These are phyloP conservation scores for Craspedostauros australis DNA, from an alignment of 108 stramenopile species.

Conservation along the genomic window DNA sequence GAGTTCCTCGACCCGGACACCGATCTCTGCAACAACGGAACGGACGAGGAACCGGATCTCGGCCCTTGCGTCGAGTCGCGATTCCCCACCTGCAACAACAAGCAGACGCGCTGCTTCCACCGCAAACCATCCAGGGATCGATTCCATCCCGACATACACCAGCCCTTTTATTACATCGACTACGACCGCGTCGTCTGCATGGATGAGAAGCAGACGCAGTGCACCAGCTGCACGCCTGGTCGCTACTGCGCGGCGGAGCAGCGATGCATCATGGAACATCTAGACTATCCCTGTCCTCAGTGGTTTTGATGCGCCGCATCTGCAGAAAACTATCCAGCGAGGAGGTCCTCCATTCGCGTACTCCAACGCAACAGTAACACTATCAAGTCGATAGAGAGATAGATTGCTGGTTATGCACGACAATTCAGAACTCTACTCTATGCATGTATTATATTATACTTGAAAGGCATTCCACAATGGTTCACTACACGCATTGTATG, in stretches of 20 bases:
- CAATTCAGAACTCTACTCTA: too few species aligned
- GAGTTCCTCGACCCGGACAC: conserved; percentile 1
- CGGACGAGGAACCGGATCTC: conserved; percentile 3
- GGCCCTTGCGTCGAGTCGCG: conserved; percentile 29
- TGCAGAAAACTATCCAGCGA: too few species aligned
- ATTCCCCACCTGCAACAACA: conserved; percentile 34
- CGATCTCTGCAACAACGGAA: conserved; percentile 34
- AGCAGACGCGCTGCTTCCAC: conserved; percentile 42
- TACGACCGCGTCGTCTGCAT: conserved; percentile 45
- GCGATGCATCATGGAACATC: conserved; percentile 53
- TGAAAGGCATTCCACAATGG: too few species aligned
- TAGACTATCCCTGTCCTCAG: conserved; percentile 31
- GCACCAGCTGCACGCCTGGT: conserved; percentile 48
- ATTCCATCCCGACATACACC: conserved; percentile 33
- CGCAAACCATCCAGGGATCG: conserved; percentile 43
- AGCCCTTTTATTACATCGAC: conserved; percentile 40
- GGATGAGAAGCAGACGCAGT: conserved; percentile 36
- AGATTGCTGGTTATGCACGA: too few species aligned
- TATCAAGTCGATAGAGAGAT: too few species aligned
- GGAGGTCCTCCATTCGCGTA: too few species aligned
- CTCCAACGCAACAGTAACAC: too few species aligned
- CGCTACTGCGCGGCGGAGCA: conserved; percentile 42
- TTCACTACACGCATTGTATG: too few species aligned
- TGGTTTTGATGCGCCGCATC: too few species aligned
- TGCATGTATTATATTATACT: too few species aligned